phyloP scores from a whole-genome alignment of 1,284 basidiomycete species.

The Cryptococcus sp. region DNA sequence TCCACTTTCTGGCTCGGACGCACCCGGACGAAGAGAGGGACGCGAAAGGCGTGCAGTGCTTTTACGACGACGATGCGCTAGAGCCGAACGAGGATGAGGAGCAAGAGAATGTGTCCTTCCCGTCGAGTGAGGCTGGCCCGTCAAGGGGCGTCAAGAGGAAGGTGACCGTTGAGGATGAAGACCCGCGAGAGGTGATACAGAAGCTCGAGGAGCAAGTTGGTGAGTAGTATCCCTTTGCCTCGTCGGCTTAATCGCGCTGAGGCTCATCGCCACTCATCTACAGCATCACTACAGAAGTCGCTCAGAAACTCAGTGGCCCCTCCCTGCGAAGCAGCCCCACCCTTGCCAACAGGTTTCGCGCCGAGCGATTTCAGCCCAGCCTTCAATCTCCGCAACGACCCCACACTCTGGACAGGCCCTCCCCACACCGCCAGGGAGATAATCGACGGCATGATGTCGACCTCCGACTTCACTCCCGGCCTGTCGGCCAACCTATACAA shows the following conservation, averaged over 20 bases:
- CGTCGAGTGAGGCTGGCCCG: not conserved
- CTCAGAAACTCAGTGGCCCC: too few relatives aligned
- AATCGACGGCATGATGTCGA: not conserved
- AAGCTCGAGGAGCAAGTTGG: conserved; percentile 36
- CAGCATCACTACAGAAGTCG: too few relatives aligned
- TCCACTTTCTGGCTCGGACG: conserved; percentile 23
- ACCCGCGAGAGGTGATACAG: conserved; percentile 16
- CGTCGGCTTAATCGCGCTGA: too few relatives aligned
- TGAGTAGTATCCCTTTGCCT: conserved; percentile 16
- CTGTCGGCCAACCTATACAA: too few relatives aligned
- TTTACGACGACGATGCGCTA: conserved; percentile 29
- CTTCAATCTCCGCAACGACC: not conserved
- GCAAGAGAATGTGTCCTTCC: not conserved
- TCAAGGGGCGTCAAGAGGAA: conserved; percentile 7
- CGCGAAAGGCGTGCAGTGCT: conserved; percentile 33
- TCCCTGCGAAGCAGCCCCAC: too few relatives aligned
- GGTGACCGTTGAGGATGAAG: conserved; percentile 3
- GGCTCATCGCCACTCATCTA: too few relatives aligned
- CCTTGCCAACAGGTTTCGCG: too few relatives aligned
- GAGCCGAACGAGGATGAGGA: not conserved
- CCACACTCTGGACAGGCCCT: not conserved
- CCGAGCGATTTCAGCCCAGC: not conserved
- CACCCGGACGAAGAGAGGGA: conserved; percentile 37
- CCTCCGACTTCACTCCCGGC: not conserved
- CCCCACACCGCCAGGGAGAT: not conserved